Percentiles rank a stretch among this genome's conserved stretches.
Conservation (phyloP, 768 basidiomycete species). For the Tulasnella sp. region DNA sequence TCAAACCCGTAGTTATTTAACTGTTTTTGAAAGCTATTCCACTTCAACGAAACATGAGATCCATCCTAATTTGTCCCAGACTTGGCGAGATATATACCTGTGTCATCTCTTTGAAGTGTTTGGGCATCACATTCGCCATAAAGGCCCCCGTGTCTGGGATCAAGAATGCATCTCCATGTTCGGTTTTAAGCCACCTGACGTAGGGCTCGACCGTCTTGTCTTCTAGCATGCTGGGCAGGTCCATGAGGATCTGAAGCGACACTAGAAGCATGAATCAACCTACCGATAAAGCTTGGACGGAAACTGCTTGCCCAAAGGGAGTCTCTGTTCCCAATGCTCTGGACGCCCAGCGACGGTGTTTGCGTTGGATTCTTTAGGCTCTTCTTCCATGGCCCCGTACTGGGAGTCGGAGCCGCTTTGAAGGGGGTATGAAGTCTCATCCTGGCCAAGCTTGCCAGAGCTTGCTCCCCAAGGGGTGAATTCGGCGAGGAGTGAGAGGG, state of each 20-base stretch:
- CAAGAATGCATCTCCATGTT: background rate
- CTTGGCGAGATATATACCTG: background rate
- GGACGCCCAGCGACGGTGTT: background rate
- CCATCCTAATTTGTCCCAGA: background rate
- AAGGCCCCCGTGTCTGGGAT: background rate
- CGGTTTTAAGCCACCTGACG: background rate
- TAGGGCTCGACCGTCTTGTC: background rate
- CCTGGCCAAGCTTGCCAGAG: background rate
- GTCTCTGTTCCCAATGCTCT: background rate
- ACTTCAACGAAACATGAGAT: background rate
- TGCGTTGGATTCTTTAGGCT: background rate
- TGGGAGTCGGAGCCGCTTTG: background rate
- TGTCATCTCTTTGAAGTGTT: background rate
- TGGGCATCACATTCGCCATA: background rate
- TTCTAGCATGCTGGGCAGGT: background rate
- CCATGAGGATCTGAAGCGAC: background rate
- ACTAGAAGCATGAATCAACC: background rate
- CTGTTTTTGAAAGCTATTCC: background rate
- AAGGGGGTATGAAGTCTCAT: background rate
- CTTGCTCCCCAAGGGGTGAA: too few species aligned
- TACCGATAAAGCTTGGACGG: background rate
- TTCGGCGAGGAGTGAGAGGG: too few species aligned
- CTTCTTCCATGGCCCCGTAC: background rate
- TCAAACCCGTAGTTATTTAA: background rate
- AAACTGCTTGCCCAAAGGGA: background rate